Evolutionary conservation across 176 grass and related monocot genomes (phyloP).

Genomic region (Carex scoparia): DNA sequence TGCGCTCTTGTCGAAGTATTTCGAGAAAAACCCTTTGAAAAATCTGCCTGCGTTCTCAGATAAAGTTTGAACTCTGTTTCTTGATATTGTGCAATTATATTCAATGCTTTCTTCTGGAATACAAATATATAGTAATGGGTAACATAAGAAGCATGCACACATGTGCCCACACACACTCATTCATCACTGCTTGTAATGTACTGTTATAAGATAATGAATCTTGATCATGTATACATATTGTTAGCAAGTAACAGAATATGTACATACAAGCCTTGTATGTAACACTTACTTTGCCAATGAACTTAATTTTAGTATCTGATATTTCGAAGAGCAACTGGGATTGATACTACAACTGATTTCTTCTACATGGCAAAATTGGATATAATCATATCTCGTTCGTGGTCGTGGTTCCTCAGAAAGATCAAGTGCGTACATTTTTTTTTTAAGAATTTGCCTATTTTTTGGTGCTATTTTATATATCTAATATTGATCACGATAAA

Average conservation of each 20-base stretch:
- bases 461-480: not conserved
- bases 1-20: constrained; percentile 58
- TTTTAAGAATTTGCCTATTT: not conserved
- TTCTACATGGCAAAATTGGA: constrained; percentile 86
- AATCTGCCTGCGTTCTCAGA: constrained; percentile 75
- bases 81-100: no score
- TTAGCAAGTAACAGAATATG: not conserved
- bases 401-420: constrained; percentile 57
- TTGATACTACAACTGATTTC: constrained; percentile 72
- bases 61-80: constrained; percentile 50
- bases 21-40: constrained; percentile 53
- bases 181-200: no score
- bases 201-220: not conserved
- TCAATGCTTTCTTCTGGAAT: no score
- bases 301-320: constrained; percentile 57
- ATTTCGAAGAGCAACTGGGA: constrained; percentile 74
- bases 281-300: not conserved
- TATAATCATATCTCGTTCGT: constrained; percentile 68
- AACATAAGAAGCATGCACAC: no score
- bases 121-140: no score
- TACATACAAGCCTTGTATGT: not conserved
- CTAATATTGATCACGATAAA: not conserved
- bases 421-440: constrained; percentile 35
- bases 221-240: not conserved
- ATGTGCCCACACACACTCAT: no score